Conservation (phyloP, 129 eudicot genomes). For the Flaveria bidentis region DNA sequence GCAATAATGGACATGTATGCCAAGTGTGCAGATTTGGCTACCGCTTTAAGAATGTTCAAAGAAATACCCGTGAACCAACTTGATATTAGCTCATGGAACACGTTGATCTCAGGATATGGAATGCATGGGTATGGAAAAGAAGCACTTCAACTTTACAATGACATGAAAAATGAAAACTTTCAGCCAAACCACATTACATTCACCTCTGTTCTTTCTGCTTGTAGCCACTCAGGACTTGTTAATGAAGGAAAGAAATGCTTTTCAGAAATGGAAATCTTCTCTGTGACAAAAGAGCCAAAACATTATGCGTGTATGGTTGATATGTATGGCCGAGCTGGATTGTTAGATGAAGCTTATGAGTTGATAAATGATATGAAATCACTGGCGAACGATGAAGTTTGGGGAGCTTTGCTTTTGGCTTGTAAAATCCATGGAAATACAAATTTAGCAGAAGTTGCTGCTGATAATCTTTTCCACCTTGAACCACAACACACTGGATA, state of each 20-base stretch:
- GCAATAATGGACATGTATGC: conserved; percentile 70
- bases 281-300: conserved; percentile 38
- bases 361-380: conserved; percentile 54
- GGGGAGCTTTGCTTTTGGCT: conserved; percentile 81
- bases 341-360: conserved; percentile 65
- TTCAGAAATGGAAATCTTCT: conserved; percentile 38
- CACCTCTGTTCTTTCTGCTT: conserved; percentile 53
- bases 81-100: conserved; percentile 59
- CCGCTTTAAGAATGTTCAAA: conserved; percentile 36
- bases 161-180: conserved; percentile 45
- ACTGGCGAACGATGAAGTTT: conserved; percentile 55
- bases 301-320: conserved; percentile 91
- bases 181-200: conserved; percentile 54
- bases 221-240: conserved; percentile 62
- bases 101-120: conserved; percentile 55
- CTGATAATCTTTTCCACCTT: conserved; percentile 50
- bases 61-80: conserved; percentile 29
- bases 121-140: conserved; percentile 51
- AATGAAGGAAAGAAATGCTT: conserved; percentile 43
- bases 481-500: conserved; percentile 63
- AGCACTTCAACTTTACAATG: conserved; percentile 36
- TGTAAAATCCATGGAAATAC: conserved; percentile 51
- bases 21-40: conserved; percentile 50
- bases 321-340: conserved; percentile 72
- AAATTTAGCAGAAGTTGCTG: conserved; percentile 57